Base-by-base conservation (phyloP, 805 yeast species). In the Starmerella floris region DNA sequence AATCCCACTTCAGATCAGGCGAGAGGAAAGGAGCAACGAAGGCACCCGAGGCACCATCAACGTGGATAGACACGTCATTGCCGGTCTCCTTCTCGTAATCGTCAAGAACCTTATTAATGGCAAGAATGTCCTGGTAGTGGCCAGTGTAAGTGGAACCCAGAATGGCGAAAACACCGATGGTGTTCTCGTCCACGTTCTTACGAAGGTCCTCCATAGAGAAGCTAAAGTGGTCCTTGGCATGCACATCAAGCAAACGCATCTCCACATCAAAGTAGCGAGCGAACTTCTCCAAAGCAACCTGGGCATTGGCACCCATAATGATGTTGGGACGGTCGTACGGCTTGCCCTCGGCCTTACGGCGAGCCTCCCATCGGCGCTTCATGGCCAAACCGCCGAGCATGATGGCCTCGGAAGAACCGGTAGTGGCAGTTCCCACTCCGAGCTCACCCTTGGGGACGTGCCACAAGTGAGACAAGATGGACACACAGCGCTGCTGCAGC, bases 211-310 rank as follows among this genome's bases (percentile, higher is more conserved):
- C 55, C 23, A 71, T 60, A 56, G 82, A 87, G 54, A 85, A 67
- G 45, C 77, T 67, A 61, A 78, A 81, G 51, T 76, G 74, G 36
- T 76, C 67, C 36, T 70, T 68, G 39, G 66, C 69, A 21, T 69
- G 66, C 23, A 83, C 83, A 13, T 79, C 77, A 45, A 87, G 70
- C 50, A 83, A 61, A 53, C 94, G 70, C 48, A 81, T 73, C 58
- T 85, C 95, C 37, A 85, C 95, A 54, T 85, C 95, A 62, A 85
- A 87, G 64, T 85, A 85, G 39, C 94, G 69, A 15, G 95, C 95
- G 63, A 87, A 87, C 65, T 85, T 85, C 64, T 85, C 95, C 55
- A 87, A 67, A 0, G 95, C 95, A 37, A 87, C 95, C 64, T 85
- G 96, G 42, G 88, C 91, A 61, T 88, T 83, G 27, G 88, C 68